Evolutionary conservation across 495 filamentous ascomycete genomes (phyloP).

Genomic region (Trichocladium antarcticum): DNA sequence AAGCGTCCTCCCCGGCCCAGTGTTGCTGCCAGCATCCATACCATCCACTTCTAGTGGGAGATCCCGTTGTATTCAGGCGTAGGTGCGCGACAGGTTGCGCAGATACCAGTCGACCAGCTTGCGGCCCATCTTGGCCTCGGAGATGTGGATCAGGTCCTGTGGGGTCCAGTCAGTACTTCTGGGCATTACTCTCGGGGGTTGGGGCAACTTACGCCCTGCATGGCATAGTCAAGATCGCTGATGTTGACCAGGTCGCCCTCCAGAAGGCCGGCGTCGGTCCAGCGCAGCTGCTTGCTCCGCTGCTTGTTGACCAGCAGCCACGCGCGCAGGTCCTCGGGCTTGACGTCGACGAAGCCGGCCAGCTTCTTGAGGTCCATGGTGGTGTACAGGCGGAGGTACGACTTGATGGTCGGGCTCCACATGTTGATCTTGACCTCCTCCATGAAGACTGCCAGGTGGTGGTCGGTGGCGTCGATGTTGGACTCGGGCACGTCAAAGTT

Average conservation of each 20-base stretch:
- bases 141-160: conserved; percentile 90
- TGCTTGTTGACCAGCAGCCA: conserved; percentile 97
- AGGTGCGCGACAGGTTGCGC: conserved; percentile 87
- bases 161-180: conserved; percentile 18
- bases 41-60: neutral
- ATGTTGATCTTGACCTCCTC: conserved; percentile 98
- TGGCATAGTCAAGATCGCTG: conserved; percentile 90
- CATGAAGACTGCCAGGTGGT: conserved; percentile 97
- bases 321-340: conserved; percentile 79
- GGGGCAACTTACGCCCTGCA: conserved; percentile 63
- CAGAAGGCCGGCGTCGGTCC: conserved; percentile 78
- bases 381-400: conserved; percentile 96
- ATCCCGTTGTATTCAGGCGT: conserved; percentile 32
- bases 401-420: conserved; percentile 87
- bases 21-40: neutral
- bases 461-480: conserved; percentile 94
- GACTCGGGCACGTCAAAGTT: conserved; percentile 90
- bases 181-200: neutral
- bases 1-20: neutral
- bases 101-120: conserved; percentile 98
- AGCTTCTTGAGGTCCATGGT: conserved; percentile 99
- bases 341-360: conserved; percentile 88
- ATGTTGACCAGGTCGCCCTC: conserved; percentile 86
- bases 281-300: conserved; percentile 88
- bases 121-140: conserved; percentile 93